Percentiles rank a stretch among this genome's conserved stretches.
Evolutionary conservation across 495 filamentous ascomycete genomes (phyloP).

Genomic region (Pyrenula aspistea): DNA sequence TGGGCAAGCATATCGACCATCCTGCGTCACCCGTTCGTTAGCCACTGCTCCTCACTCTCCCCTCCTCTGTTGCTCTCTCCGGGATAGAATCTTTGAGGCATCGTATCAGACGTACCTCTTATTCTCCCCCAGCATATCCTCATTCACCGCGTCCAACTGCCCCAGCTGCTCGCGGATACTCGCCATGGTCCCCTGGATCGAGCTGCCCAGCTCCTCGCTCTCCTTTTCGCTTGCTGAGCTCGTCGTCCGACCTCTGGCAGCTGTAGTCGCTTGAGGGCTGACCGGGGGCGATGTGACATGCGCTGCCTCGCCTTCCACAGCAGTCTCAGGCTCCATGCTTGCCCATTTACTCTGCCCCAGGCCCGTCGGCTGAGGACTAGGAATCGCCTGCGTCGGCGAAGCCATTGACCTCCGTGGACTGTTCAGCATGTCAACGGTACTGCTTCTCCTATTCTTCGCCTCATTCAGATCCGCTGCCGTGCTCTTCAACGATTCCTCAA

Average conservation of each 20-base stretch:
- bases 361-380: background rate
- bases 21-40: no score
- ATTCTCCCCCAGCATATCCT: slow-evolving; percentile 2
- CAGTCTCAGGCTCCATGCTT: background rate
- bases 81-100: no score
- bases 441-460: background rate
- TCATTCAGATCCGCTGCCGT: background rate
- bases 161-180: slow-evolving; percentile 5
- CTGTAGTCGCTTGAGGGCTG: background rate
- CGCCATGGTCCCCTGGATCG: slow-evolving; percentile 1
- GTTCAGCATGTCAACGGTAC: background rate
- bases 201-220: background rate
- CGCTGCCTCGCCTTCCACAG: background rate
- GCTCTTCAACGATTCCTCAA: background rate
- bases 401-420: background rate
- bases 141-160: slow-evolving; percentile 5
- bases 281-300: background rate
- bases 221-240: background rate
- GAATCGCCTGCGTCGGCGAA: background rate
- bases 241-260: background rate
- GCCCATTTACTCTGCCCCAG: background rate
- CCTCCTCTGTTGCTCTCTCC: no score
- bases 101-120: slow-evolving; percentile 3
- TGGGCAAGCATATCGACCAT: background rate
- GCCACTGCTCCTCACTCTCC: no score